Base-by-base conservation (phyloP, 192 early-diverging fungal genomes). In the Gamsiella multidivaricata region DNA sequence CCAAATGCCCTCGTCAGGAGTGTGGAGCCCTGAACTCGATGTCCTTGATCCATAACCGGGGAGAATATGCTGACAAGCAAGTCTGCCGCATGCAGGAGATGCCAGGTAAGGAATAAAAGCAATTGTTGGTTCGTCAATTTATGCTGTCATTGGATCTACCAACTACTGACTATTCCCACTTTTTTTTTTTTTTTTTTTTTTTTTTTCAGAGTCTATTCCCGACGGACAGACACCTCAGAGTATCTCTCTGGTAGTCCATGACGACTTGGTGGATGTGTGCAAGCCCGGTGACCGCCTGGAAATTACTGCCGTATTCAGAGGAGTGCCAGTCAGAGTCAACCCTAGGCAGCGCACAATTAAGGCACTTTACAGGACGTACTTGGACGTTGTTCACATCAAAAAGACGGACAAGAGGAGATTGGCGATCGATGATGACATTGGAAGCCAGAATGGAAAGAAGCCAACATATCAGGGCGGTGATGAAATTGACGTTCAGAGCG, bases 151-250 rank as follows among this genome's bases (percentile, higher is more conserved):
- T n/a, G n/a, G n/a, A n/a, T n/a, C n/a, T n/a, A n/a, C n/a, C n/a
- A n/a, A n/a, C n/a, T n/a, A n/a, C n/a, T n/a, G n/a, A n/a, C n/a
- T n/a, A n/a, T n/a, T n/a, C n/a, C n/a, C n/a, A n/a, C n/a, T n/a
- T n/a, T n/a, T n/a, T 9, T 32, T 15, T 46, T 41, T 33, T 71
- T 20, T 11, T 50, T 10, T 55, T 23, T 43, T 61, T 8, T 58
- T 1, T 28, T 20, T 31, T 61, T 17, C 69, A 92, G 93, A 95
- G 82, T 83, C 87, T 28, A 95, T 97, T 42, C 97, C 97, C 26
- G 97, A 98, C 61, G 97, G 97, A 33, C 95, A 99, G 80, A 99
- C 97, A 11, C 97, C 97, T n/a, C 94, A 99, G 75, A 95, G 94
- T 14, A 94, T 98, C 8, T 91, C 96, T 0, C 62, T 99, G 69